These are phyloP conservation scores for Effrenium voratum DNA, from an alignment of 73 alveolate genomes.

Conservation along the genomic window DNA sequence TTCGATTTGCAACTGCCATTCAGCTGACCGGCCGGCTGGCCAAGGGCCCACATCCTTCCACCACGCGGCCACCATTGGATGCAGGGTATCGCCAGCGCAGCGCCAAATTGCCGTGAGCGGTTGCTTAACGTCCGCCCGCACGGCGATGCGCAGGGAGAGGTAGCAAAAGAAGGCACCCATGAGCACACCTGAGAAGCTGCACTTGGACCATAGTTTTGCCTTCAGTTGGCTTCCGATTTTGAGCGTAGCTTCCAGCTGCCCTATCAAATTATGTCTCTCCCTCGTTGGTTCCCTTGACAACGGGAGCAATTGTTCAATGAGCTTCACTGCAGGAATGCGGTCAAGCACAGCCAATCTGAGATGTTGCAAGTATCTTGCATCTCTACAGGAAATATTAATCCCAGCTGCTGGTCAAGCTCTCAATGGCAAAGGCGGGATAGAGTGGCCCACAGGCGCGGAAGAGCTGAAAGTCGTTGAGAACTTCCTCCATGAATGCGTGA, in stretches of 20 bases:
- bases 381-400: too few relatives aligned
- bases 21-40: background rate
- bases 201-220: too few relatives aligned
- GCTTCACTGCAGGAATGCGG: too few relatives aligned
- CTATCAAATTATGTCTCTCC: too few relatives aligned
- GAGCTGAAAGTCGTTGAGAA: background rate
- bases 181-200: background rate
- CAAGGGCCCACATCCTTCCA: background rate
- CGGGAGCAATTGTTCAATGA: too few relatives aligned
- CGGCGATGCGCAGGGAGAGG: background rate
- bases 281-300: too few relatives aligned
- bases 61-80: background rate
- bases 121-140: background rate
- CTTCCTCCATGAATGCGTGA: background rate
- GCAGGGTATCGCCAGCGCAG: background rate
- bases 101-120: too few relatives aligned
- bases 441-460: background rate
- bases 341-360: too few relatives aligned
- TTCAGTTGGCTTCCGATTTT: too few relatives aligned
- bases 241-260: too few relatives aligned
- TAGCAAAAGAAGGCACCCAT: background rate
- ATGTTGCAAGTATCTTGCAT: too few relatives aligned
- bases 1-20: too few relatives aligned
- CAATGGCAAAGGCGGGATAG: background rate
- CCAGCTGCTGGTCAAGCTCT: background rate